These are phyloP conservation scores for Eremomyces bilateralis DNA, from an alignment of 495 filamentous ascomycete species.

Conservation along the genomic window DNA sequence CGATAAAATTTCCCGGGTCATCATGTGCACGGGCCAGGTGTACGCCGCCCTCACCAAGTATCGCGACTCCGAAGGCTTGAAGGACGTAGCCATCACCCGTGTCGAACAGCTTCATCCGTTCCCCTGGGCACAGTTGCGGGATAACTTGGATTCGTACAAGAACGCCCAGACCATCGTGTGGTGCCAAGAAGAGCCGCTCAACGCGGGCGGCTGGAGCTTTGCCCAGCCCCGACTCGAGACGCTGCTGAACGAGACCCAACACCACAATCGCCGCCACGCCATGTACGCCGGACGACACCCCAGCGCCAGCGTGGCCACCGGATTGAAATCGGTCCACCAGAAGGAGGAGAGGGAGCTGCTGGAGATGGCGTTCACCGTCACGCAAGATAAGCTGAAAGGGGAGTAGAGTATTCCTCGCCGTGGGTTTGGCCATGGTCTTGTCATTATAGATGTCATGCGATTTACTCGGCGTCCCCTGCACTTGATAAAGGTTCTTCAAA, in stretches of 20 bases:
- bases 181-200: constrained; percentile 92
- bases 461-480: too few relatives aligned
- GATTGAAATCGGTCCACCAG: constrained; percentile 64
- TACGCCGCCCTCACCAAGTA: constrained; percentile 79
- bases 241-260: constrained; percentile 67
- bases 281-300: constrained; percentile 89
- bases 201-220: constrained; percentile 89
- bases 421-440: too few relatives aligned
- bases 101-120: constrained; percentile 97
- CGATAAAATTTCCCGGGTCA: constrained; percentile 80
- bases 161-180: constrained; percentile 94
- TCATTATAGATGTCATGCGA: too few relatives aligned
- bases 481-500: too few relatives aligned
- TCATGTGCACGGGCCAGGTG: constrained; percentile 88
- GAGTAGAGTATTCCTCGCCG: too few relatives aligned
- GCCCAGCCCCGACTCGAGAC: constrained; percentile 92
- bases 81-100: constrained; percentile 78
- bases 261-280: constrained; percentile 85
- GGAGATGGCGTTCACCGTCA: constrained; percentile 45
- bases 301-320: constrained; percentile 79
- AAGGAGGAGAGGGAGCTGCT: constrained; percentile 90
- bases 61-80: constrained; percentile 62
- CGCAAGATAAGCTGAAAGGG: constrained; percentile 51
- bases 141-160: constrained; percentile 88
- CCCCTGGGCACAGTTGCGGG: constrained; percentile 89